These are phyloP conservation scores for Endotrypanum monterogeii DNA, from an alignment of 208 protist genomes.

Conservation along the genomic window DNA sequence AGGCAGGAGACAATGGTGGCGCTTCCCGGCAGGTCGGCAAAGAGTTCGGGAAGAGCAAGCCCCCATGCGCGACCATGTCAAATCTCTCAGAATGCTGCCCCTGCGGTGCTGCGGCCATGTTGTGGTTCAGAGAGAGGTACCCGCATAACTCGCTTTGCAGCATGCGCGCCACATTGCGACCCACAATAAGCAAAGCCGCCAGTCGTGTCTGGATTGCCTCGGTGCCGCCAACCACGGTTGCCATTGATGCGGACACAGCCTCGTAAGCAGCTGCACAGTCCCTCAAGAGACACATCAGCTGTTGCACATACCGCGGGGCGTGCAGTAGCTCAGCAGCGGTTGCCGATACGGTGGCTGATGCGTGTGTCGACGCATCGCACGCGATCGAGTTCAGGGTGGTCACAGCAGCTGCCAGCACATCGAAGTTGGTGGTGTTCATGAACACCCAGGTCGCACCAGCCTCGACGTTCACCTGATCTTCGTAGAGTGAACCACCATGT, in stretches of 20 bases:
- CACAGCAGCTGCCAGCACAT: slow-evolving; percentile 19
- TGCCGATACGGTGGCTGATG: neutral
- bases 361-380: slow-evolving; percentile 4
- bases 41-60: neutral
- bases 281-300: slow-evolving; percentile 21
- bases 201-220: slow-evolving; percentile 25
- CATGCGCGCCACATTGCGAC: slow-evolving; percentile 55
- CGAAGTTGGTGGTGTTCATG: slow-evolving; percentile 22
- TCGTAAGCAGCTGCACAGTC: slow-evolving; percentile 1
- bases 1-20: neutral
- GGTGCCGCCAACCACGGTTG: neutral
- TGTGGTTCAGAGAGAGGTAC: slow-evolving; percentile 20
- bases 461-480: neutral
- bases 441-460: slow-evolving; percentile 8
- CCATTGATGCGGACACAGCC: neutral
- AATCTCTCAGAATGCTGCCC: neutral
- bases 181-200: slow-evolving; percentile 43
- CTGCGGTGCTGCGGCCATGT: neutral
- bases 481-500: neutral
- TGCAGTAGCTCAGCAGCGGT: slow-evolving; percentile 15
- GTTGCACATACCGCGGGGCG: slow-evolving; percentile 5
- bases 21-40: slow-evolving; percentile 20
- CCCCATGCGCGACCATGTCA: neutral
- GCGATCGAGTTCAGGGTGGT: slow-evolving; percentile 19
- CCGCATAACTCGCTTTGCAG: slow-evolving; percentile 62